Evolutionary conservation across 2,329 filamentous ascomycete species (phyloP).

Genomic region (Didymella segeticola): DNA sequence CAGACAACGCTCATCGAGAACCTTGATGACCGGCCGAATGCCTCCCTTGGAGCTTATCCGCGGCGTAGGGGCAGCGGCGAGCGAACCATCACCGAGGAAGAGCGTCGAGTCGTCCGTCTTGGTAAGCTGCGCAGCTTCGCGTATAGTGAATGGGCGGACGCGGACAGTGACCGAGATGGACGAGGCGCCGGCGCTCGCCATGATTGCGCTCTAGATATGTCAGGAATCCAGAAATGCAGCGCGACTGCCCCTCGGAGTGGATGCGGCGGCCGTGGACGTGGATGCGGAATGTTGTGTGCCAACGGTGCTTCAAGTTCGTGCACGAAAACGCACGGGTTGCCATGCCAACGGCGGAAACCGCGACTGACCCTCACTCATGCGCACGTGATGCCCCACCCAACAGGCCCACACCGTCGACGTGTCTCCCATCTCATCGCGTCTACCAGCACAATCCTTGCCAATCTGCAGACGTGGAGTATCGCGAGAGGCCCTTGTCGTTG

Average conservation of each 20-base stretch:
- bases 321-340: constrained; percentile 12
- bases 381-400: constrained; percentile 4
- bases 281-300: constrained; percentile 36
- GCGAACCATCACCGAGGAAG: constrained; percentile 95
- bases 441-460: constrained; percentile 3
- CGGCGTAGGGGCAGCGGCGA: constrained; percentile 84
- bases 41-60: constrained; percentile 81
- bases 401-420: constrained; percentile 5
- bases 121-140: constrained; percentile 91
- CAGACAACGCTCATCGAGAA: constrained; percentile 95
- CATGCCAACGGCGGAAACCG: constrained; percentile 1
- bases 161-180: constrained; percentile 63
- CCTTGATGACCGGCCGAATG: constrained; percentile 90
- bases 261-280: constrained; percentile 23
- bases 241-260: constrained; percentile 20
- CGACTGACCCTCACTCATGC: neutral
- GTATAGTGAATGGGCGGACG: constrained; percentile 75
- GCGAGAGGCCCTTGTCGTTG: neutral
- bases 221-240: constrained; percentile 19
- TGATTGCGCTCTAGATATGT: constrained; percentile 30
- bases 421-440: neutral
- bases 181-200: constrained; percentile 54
- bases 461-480: neutral
- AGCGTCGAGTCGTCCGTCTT: constrained; percentile 82
- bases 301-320: constrained; percentile 7